Evolutionary conservation across 2,329 filamentous ascomycete genomes (phyloP).

Genomic region (Rugonectria rugulosa): DNA sequence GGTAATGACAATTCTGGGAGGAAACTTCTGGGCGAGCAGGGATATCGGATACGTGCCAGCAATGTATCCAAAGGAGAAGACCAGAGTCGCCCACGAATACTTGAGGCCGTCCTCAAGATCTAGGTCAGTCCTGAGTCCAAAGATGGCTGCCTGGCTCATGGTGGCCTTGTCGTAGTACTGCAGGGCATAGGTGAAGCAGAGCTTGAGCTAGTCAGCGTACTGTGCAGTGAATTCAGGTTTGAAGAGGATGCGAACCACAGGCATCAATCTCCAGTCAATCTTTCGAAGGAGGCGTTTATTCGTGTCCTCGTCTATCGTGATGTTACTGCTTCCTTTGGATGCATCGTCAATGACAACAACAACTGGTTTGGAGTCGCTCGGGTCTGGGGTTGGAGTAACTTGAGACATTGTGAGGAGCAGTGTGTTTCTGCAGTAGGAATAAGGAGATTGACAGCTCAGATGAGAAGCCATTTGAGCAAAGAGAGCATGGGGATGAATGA

Average conservation of each 20-base stretch:
- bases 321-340: background rate
- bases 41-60: constrained; percentile 42
- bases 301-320: constrained; percentile 19
- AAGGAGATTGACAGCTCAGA: too few relatives aligned
- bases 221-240: background rate
- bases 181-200: constrained; percentile 42
- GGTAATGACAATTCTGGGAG: constrained; percentile 40
- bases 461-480: too few relatives aligned
- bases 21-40: constrained; percentile 39
- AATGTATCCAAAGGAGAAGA: constrained; percentile 46
- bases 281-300: constrained; percentile 25
- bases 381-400: background rate
- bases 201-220: constrained; percentile 4
- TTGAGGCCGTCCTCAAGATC: constrained; percentile 37
- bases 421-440: background rate
- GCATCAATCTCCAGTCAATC: constrained; percentile 37
- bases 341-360: constrained; percentile 9
- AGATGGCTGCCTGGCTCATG: constrained; percentile 42
- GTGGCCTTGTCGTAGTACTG: constrained; percentile 43
- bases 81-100: constrained; percentile 43
- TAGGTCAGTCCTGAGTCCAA: constrained; percentile 41
- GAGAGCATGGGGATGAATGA: background rate
- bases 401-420: constrained; percentile 6
- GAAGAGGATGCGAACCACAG: constrained; percentile 23
- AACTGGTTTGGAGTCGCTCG: constrained; percentile 7